Percentiles rank a stretch among this genome's conserved stretches.
These are phyloP conservation scores for Chrysosporium keratinophilum DNA, from an alignment of 2,329 filamentous ascomycete species.

Conservation along the genomic window DNA sequence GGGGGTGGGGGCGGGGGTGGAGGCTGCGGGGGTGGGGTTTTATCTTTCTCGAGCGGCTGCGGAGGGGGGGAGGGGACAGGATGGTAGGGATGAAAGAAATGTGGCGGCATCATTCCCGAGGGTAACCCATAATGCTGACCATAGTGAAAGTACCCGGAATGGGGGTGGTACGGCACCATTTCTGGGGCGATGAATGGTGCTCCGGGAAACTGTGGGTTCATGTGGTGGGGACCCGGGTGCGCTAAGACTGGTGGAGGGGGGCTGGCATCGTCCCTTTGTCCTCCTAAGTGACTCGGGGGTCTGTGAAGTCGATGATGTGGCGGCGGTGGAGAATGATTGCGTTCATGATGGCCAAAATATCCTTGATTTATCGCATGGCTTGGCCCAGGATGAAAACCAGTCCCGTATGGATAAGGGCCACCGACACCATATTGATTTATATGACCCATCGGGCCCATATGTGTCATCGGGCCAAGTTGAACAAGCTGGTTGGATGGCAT, in stretches of 20 bases:
- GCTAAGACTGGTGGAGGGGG: slow-evolving; percentile 25
- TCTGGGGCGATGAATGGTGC: slow-evolving; percentile 21
- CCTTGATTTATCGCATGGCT: slow-evolving; percentile 10
- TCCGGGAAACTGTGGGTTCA: slow-evolving; percentile 12
- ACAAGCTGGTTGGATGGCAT: slow-evolving; percentile 19
- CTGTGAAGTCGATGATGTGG: slow-evolving; percentile 12
- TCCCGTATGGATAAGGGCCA: slow-evolving; percentile 13
- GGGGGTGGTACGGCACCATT: slow-evolving; percentile 30
- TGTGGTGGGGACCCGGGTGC: slow-evolving; percentile 23
- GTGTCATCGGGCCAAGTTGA: slow-evolving; percentile 15
- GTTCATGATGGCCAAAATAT: slow-evolving; percentile 15
- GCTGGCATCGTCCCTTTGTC: slow-evolving; percentile 23
- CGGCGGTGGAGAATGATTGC: slow-evolving; percentile 11
- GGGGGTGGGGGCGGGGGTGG: slow-evolving; percentile 21
- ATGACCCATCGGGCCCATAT: slow-evolving; percentile 8
- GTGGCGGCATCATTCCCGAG: slow-evolving; percentile 28
- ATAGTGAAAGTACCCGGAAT: slow-evolving; percentile 18
- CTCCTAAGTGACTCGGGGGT: slow-evolving; percentile 12
- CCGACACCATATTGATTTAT: slow-evolving; percentile 8
- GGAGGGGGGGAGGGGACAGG: slow-evolving; percentile 28
- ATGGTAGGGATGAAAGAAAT: slow-evolving; percentile 30
- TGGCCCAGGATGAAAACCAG: slow-evolving; percentile 11
- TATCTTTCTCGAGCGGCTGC: slow-evolving; percentile 16
- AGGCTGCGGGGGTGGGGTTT: slow-evolving; percentile 20
- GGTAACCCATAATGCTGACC: slow-evolving; percentile 14